Conservation (phyloP, 2,329 filamentous ascomycete genomes). For the Aspergillus awamori region DNA sequence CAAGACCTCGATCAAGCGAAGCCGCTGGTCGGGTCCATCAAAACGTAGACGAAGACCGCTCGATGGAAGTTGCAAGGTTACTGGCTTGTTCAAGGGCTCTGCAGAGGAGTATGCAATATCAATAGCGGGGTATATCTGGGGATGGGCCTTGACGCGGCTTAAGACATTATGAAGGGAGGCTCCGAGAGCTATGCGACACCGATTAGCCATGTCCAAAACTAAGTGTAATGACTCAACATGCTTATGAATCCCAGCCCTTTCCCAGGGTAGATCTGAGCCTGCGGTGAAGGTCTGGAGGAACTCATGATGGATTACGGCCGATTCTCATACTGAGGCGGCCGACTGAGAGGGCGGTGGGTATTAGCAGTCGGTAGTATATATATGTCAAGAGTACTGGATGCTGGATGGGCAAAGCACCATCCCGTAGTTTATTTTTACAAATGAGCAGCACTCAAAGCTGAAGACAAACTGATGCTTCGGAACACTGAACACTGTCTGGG, state of each 20-base stretch:
- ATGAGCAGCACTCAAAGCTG: background rate
- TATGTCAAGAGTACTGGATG: background rate
- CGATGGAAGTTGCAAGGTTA: conserved; percentile 73
- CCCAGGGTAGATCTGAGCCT: conserved; percentile 67
- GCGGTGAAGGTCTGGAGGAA: conserved; percentile 33
- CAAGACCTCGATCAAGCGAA: conserved; percentile 86
- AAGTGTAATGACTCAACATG: conserved; percentile 32
- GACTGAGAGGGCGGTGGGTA: conserved; percentile 14
- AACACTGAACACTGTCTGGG: background rate
- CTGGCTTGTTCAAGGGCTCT: conserved; percentile 72
- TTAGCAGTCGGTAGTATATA: conserved; percentile 3
- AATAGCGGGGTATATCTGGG: conserved; percentile 78
- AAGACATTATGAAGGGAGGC: conserved; percentile 89
- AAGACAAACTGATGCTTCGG: background rate
- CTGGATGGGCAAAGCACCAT: background rate
- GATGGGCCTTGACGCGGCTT: conserved; percentile 84
- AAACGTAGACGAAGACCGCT: conserved; percentile 92
- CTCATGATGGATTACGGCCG: conserved; percentile 35
- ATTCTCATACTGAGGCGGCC: conserved; percentile 18
- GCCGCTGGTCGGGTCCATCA: conserved; percentile 86
- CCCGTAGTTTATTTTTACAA: background rate
- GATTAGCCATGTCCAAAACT: conserved; percentile 27
- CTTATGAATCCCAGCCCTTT: conserved; percentile 66
- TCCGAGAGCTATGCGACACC: conserved; percentile 68
- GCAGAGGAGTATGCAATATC: conserved; percentile 79